Base-by-base conservation (phyloP, 306 rosid species). In the Quercus aquifolioides region DNA sequence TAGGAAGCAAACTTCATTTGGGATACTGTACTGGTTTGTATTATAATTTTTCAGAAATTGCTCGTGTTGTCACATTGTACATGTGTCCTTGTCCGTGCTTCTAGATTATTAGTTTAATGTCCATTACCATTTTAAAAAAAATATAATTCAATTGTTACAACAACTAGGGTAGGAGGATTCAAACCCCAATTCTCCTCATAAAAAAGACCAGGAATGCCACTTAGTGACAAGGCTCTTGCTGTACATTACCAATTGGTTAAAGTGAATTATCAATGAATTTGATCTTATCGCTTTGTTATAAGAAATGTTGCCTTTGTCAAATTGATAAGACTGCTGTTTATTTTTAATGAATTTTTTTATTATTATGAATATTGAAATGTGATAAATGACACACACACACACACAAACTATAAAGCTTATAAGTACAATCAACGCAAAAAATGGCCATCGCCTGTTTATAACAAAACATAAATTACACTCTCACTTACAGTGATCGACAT, bases 51-150 rank as follows among this genome's bases (percentile, higher is more conserved):
- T 38, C 46, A 38, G 46, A 38, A 38, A 38, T 38, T 38, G 46
- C 11, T 8, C 3, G 0, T 38, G 46, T 38, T 38, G 46, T 3
- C 10, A 38, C 0, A 0, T 7, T 1, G 0, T 38, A 7, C 46
- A 1, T 38, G 46, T 38, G 46, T 35, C 41, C 0, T 0, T 35
- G 41, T 0, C 46, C 46, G 11, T 38, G 46, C 46, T 38, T 38
- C 46, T 38, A 38, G 46, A 38, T 38, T 38, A 38, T 8, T 38
- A 38, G 71, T 7, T 30, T 14, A 26, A 31, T 64, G 12, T 64
- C 6, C 43, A 18, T 1, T 31, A 1, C 46, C 71, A 1, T 5
- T 14, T 62, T 6, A 0, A 0, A 0, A 38, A 6, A 7, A 0
- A 38, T 38, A 38, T 38, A 38, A 38, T 38, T 38, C 43, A 38